Conservation (phyloP, 2,329 filamentous ascomycete genomes). For the Trichoderma semiorbis region DNA sequence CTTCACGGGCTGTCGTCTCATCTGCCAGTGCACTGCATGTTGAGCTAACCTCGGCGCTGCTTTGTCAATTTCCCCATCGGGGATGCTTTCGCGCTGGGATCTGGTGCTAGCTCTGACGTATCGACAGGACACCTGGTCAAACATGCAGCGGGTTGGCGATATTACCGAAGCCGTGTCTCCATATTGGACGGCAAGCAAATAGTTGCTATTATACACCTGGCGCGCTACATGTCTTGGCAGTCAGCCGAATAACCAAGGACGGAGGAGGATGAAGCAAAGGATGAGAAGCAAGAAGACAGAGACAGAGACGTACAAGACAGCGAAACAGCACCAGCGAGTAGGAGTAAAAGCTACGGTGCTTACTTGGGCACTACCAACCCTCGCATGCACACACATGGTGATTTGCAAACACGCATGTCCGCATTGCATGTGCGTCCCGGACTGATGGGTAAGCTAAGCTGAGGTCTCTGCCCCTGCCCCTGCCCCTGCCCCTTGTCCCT, state of each 20-base stretch:
- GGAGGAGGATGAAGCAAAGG: neutral
- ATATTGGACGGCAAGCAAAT: neutral
- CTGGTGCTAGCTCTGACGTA: constrained; percentile 7
- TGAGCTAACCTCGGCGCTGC: constrained; percentile 5
- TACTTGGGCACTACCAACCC: neutral
- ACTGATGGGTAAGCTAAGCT: constrained; percentile 12
- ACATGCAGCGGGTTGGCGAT: constrained; percentile 1
- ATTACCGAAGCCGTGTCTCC: constrained; percentile 2
- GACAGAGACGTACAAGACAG: neutral
- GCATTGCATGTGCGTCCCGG: constrained; percentile 12
- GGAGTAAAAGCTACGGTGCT: neutral
- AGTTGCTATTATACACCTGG: neutral
- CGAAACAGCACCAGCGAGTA: neutral
- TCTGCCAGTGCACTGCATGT: neutral
- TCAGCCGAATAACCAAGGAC: neutral
- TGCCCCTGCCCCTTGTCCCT: neutral
- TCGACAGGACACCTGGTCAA: constrained; percentile 4
- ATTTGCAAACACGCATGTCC: neutral
- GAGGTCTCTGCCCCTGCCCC: neutral
- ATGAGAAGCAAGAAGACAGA: neutral
- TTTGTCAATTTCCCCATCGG: constrained; percentile 11
- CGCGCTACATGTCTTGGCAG: neutral
- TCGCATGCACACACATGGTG: neutral
- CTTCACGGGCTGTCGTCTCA: neutral
- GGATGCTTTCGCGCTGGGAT: neutral